Evolutionary conservation across 2,329 filamentous ascomycete species (phyloP).

Genomic region (Xylaria sp.): DNA sequence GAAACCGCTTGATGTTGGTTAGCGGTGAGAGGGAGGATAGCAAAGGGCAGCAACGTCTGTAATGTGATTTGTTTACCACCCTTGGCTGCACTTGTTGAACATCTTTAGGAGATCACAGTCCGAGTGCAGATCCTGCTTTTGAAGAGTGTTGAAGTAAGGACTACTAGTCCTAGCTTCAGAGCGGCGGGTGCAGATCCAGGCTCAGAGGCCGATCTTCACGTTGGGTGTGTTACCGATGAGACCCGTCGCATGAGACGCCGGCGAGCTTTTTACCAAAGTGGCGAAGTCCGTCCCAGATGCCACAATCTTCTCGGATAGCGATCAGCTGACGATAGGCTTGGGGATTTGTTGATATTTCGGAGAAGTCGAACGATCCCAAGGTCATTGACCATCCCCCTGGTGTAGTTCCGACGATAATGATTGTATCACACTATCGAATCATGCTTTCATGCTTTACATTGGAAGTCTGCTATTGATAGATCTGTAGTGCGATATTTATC

Average conservation of each 20-base stretch:
- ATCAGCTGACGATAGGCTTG: conserved; percentile 53
- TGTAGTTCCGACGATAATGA: conserved; percentile 49
- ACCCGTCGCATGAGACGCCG: conserved; percentile 28
- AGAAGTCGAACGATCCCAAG: conserved; percentile 58
- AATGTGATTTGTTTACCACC: conserved; percentile 60
- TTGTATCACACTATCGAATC: neutral
- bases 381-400: conserved; percentile 52
- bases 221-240: conserved; percentile 55
- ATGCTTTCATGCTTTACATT: conserved; percentile 53
- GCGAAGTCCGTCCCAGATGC: conserved; percentile 50
- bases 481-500: conserved; percentile 46
- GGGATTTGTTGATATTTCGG: conserved; percentile 52
- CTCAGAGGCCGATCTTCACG: conserved; percentile 50
- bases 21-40: conserved; percentile 59
- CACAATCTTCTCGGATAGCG: conserved; percentile 54
- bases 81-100: conserved; percentile 53
- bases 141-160: conserved; percentile 56
- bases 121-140: conserved; percentile 52
- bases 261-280: conserved; percentile 51
- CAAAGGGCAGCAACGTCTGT: conserved; percentile 61
- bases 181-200: conserved; percentile 53
- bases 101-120: conserved; percentile 58
- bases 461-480: conserved; percentile 50
- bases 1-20: conserved; percentile 49
- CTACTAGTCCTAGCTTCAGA: conserved; percentile 55